Conservation (phyloP, 2,329 filamentous ascomycete species). For the Talaromyces rugulosus region DNA sequence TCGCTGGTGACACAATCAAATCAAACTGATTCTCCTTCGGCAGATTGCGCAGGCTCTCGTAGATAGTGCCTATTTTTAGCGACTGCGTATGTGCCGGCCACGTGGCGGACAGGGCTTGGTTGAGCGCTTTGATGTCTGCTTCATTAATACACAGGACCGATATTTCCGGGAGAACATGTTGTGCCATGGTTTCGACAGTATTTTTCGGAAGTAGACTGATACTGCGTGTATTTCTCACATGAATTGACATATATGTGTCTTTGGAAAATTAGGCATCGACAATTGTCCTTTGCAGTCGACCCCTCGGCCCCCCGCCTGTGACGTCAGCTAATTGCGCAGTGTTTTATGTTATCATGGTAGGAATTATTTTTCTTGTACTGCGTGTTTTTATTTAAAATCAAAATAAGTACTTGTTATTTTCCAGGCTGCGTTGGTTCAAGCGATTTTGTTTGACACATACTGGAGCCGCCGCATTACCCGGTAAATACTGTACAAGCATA, state of each 20-base stretch:
- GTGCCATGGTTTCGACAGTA: constrained; percentile 20
- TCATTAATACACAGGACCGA: constrained; percentile 42
- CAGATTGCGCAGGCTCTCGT: constrained; percentile 38
- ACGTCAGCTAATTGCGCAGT: background rate
- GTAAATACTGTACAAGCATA: no score
- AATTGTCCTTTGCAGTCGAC: background rate
- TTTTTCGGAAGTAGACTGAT: background rate
- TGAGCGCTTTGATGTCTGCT: constrained; percentile 38
- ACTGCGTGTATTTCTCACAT: no score
- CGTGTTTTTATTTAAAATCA: no score
- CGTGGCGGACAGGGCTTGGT: constrained; percentile 27
- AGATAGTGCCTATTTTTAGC: constrained; percentile 30
- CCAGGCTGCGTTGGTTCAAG: no score
- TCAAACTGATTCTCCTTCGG: constrained; percentile 38
- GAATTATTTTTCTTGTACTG: no score
- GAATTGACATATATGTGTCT: no score
- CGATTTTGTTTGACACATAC: no score
- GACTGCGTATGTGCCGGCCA: constrained; percentile 27
- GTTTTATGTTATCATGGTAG: no score
- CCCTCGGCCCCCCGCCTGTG: background rate
- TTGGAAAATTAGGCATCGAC: background rate
- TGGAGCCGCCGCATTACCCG: no score
- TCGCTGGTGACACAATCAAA: constrained; percentile 51
- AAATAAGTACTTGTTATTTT: no score
- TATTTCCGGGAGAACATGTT: constrained; percentile 39